Conservation (phyloP, 2,329 filamentous ascomycete species). For the Hypoxylon sp. region DNA sequence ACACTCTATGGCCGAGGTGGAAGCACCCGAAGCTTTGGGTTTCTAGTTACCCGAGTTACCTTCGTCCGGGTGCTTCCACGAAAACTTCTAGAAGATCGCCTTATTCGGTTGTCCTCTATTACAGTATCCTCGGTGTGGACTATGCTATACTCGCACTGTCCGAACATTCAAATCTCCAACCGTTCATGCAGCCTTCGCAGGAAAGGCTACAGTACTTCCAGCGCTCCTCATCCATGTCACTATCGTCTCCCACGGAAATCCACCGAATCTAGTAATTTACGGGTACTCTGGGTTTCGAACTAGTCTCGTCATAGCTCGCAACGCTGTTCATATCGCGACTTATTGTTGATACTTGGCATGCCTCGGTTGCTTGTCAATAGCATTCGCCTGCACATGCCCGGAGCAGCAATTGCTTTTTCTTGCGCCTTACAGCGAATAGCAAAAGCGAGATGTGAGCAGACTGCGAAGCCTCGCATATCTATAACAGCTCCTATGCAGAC, state of each 20-base stretch:
- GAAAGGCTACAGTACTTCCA: constrained; percentile 17
- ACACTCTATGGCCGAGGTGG: constrained; percentile 27
- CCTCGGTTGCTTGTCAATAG: constrained; percentile 23
- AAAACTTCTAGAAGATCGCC: constrained; percentile 45
- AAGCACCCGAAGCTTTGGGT: constrained; percentile 42
- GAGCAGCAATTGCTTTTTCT: constrained; percentile 45
- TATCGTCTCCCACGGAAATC: constrained; percentile 11
- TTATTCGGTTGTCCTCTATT: constrained; percentile 13
- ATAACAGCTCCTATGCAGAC: constrained; percentile 34
- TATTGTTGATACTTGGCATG: constrained; percentile 19
- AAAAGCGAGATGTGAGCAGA: constrained; percentile 41
- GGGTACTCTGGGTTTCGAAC: constrained; percentile 17
- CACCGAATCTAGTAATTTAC: constrained; percentile 11
- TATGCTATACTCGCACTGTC: constrained; percentile 19
- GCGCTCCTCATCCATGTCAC: constrained; percentile 21
- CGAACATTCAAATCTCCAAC: constrained; percentile 15
- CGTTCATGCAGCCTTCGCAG: constrained; percentile 32
- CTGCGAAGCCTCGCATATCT: constrained; percentile 40
- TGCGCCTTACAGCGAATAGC: constrained; percentile 27
- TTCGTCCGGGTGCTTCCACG: constrained; percentile 36
- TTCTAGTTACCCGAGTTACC: constrained; percentile 30
- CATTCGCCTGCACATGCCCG: constrained; percentile 47
- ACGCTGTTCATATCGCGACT: constrained; percentile 19
- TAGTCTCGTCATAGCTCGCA: constrained; percentile 24
- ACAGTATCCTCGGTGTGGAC: constrained; percentile 18